phyloP scores from a whole-genome alignment of 805 yeast species.

The Kodamaea jinghongensis region DNA sequence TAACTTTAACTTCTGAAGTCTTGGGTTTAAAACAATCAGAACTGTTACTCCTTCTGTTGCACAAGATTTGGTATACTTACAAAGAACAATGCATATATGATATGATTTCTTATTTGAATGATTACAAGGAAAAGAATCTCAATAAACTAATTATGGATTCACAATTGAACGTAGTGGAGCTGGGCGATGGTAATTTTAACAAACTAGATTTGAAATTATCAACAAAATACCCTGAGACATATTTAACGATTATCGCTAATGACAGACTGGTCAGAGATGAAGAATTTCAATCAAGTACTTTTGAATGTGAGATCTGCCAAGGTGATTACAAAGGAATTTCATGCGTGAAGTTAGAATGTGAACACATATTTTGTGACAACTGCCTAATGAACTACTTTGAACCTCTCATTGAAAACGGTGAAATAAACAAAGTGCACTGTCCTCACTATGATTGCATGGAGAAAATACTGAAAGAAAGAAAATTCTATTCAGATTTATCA shows the following conservation, averaged over 20 bases:
- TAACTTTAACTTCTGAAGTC: slow-evolving; percentile 30
- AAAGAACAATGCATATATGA: slow-evolving; percentile 41
- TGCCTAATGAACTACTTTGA: slow-evolving; percentile 48
- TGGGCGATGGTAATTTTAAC: no score
- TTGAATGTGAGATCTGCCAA: slow-evolving; percentile 58
- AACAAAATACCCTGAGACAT: slow-evolving; percentile 6
- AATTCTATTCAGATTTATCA: slow-evolving; percentile 19
- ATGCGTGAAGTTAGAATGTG: slow-evolving; percentile 47
- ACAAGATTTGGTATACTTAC: slow-evolving; percentile 31
- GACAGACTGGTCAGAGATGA: slow-evolving; percentile 17
- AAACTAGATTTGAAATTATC: no score
- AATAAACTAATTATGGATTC: slow-evolving; percentile 7
- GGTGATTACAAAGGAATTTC: slow-evolving; percentile 43
- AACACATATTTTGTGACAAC: slow-evolving; percentile 62
- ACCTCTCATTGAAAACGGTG: slow-evolving; percentile 45
- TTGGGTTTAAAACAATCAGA: slow-evolving; percentile 18
- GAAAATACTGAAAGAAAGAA: slow-evolving; percentile 14
- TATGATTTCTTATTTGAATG: slow-evolving; percentile 40
- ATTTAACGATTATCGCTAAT: slow-evolving; percentile 13
- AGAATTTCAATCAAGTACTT: slow-evolving; percentile 36
- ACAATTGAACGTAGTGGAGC: no score
- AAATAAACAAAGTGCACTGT: slow-evolving; percentile 52
- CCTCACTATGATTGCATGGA: slow-evolving; percentile 53
- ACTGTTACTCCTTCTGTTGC: slow-evolving; percentile 16
- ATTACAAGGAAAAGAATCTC: slow-evolving; percentile 18